Base-by-base conservation (phyloP, 1,284 basidiomycete genomes). In the Anthracocystis walkeri region DNA sequence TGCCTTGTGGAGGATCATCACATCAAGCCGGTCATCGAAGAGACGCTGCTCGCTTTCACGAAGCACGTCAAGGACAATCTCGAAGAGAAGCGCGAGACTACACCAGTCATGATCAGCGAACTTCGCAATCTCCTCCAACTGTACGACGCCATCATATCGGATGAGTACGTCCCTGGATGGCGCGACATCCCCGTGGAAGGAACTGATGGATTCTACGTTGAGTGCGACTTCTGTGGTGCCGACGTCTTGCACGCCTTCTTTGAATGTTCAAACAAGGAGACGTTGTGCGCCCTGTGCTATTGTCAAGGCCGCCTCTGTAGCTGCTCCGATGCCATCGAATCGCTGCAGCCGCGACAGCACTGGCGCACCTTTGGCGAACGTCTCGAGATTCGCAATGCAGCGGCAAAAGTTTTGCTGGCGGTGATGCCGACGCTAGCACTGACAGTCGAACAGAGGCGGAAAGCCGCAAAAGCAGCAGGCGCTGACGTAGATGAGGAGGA, bases 151-250 rank as follows among this genome's bases (percentile, higher is more conserved):
- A 65, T 76, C 44, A 29, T 76, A 7, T 29, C 58, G 25, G 74
- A 72, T 53, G 62, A 66, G 44, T 76, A 60, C 38, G 29, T 58
- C 6, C 56, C 69, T 21, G 69, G 69, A 20, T 76, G 74, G 74
- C 57, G 52, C 44, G 41, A 68, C 10, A 55, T 58, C 14, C 6
- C n/a, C 7, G 20, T 60, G 20, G 62, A 52, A 52, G 69, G 69
- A 51, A 56, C 35, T 12, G 5, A 31, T 27, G 62, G 69, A 42
- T 65, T 53, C 59, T 73, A 73, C 48, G 69, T 76, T 35, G 74
- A 76, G 45, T 76, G 74, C 63, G 74, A 76, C 52, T 72, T 76
- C 23, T 76, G 74, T 48, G 74, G 74, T 18, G 69, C 65, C 38
- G 55, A 69, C 33, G 57, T 73, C n/a, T 42, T 72, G 48, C 62